phyloP scores from a whole-genome alignment of 371 early-diverging fungal species.

The Mortierella sp. region DNA sequence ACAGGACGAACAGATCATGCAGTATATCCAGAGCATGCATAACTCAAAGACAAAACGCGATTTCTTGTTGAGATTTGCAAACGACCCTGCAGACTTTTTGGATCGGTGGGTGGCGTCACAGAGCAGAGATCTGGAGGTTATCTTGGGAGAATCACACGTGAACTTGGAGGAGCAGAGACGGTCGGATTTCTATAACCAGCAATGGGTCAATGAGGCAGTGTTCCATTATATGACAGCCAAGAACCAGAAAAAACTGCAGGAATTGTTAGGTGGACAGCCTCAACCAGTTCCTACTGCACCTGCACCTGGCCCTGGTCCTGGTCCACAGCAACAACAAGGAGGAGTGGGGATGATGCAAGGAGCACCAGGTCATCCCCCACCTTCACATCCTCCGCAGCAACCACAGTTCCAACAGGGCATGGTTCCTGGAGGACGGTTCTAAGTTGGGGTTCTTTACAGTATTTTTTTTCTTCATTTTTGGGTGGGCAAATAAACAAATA shows the following conservation, averaged over 20 bases:
- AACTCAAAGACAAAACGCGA: conserved; percentile 92
- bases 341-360: conserved; percentile 11
- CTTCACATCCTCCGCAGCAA: conserved; percentile 6
- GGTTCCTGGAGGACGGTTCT: conserved; percentile 31
- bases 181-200: conserved; percentile 86
- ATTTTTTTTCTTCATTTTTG: conserved; percentile 11
- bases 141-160: conserved; percentile 87
- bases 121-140: conserved; percentile 89
- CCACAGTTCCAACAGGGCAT: conserved; percentile 33
- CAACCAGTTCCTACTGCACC: conserved; percentile 18
- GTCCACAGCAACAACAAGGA: conserved; percentile 14
- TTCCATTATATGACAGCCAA: conserved; percentile 87
- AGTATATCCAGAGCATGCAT: conserved; percentile 85
- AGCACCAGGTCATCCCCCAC: conserved; percentile 8
- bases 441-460: not conserved
- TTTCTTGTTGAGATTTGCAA: conserved; percentile 90
- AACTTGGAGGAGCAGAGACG: conserved; percentile 87
- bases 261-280: conserved; percentile 40
- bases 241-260: conserved; percentile 57
- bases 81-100: conserved; percentile 90
- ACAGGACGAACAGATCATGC: conserved; percentile 77
- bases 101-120: conserved; percentile 94
- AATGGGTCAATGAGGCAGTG: conserved; percentile 91
- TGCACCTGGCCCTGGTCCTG: conserved; percentile 12
- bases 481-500: not conserved